Base-by-base conservation (phyloP, 164 flowering plant species). In the Piper longum region DNA sequence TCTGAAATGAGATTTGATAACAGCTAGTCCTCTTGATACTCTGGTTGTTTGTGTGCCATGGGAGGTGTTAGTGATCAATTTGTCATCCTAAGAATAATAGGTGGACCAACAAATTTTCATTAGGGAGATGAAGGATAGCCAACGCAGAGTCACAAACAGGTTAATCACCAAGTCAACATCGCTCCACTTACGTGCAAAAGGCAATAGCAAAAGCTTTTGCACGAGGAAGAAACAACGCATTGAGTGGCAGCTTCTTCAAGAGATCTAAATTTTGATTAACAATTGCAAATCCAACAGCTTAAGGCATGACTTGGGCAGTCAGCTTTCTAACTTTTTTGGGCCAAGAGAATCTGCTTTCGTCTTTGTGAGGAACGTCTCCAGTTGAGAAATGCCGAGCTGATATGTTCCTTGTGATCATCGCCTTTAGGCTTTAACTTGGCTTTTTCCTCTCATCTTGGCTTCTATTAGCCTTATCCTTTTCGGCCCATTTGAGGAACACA, bases 351-450 rank as follows among this genome's bases (percentile, higher is more conserved):
- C 52, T 48, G 9, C 14, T 48, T 48, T 63, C 3, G 1, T 26
- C 56, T 19, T 52, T 36, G 65, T 26, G 65, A 63, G 65, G 57
- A 63, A 63, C 65, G 65, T 40, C 65, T 52, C 57, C 65, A 4
- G 6, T 6, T 48, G 52, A 48, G 11, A 52, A 39, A 19, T 5
- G 65, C 57, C 65, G 52, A 63, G 54, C 43, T 9, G 54, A 12
- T 16, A 0, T 36, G 39, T 57, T 14, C 57, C n/a, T 63, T 63
- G 65, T 9, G 4, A 54, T 52, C 57, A 51, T 52, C 65, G 65
- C 57, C 43, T 17, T 45, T 16, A 3, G 41, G 16, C 7, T 62
- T 7, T 62, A 26, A 26, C 36, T 26, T 26, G 16, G 9, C 17
- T 36, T 11, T 13, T 48, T 9, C 52, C 18, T 52, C 40, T 26